A percentile compares a stretch with the other conserved stretches of the same genome.
phyloP scores from a whole-genome alignment of 2,329 filamentous ascomycete species.

The Beauveria pseudobassiana region DNA sequence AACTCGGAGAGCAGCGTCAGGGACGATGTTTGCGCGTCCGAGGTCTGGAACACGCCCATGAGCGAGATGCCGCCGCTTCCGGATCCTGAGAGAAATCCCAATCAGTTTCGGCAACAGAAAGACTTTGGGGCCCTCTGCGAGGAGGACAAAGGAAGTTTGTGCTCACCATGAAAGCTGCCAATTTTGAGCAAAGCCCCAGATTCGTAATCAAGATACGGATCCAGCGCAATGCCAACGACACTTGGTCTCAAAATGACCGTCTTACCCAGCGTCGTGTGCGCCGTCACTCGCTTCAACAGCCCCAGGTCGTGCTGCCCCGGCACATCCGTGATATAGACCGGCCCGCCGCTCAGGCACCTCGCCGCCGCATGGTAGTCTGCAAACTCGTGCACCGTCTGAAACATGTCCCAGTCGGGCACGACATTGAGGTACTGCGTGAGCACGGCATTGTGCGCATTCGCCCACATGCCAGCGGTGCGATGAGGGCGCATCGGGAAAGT shows the following conservation, averaged over 20 bases:
- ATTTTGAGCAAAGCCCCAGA: slow-evolving; percentile 69
- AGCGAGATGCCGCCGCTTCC: slow-evolving; percentile 60
- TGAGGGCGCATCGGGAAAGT: slow-evolving; percentile 73
- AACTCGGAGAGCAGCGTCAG: background rate
- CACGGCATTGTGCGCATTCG: slow-evolving; percentile 83
- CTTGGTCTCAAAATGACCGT: slow-evolving; percentile 78
- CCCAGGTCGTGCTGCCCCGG: slow-evolving; percentile 72
- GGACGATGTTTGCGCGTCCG: background rate
- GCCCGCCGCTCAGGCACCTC: slow-evolving; percentile 81
- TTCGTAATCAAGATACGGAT: slow-evolving; percentile 69
- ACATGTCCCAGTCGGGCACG: slow-evolving; percentile 75
- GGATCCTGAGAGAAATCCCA: slow-evolving; percentile 28
- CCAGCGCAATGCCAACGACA: slow-evolving; percentile 61
- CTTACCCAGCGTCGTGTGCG: slow-evolving; percentile 59
- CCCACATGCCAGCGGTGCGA: slow-evolving; percentile 94
- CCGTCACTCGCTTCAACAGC: slow-evolving; percentile 76
- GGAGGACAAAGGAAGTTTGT: background rate
- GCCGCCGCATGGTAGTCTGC: slow-evolving; percentile 84
- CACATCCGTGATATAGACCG: slow-evolving; percentile 88
- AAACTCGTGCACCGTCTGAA: slow-evolving; percentile 58
- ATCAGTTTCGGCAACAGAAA: background rate
- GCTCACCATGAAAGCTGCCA: slow-evolving; percentile 64
- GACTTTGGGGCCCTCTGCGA: background rate
- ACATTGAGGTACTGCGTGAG: slow-evolving; percentile 80
- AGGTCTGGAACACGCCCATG: slow-evolving; percentile 6